Conservation (phyloP, 768 basidiomycete genomes). For the Russula emetica region DNA sequence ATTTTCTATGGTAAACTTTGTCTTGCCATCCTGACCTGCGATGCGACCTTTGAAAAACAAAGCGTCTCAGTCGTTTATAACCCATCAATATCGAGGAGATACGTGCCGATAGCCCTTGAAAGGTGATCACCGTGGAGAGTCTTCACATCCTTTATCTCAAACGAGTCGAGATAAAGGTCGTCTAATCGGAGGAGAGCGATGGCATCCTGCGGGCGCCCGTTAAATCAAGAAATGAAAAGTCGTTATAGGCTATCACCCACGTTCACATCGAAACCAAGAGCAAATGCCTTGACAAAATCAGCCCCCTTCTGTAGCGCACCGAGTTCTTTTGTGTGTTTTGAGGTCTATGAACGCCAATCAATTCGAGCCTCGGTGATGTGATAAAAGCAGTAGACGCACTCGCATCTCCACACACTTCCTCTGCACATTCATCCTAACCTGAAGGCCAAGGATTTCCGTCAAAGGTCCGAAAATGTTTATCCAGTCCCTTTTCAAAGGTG, state of each 20-base stretch:
- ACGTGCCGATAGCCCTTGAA: slow-evolving; percentile 89
- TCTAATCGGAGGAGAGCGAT: slow-evolving; percentile 93
- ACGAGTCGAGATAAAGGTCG: slow-evolving; percentile 96
- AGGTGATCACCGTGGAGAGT: slow-evolving; percentile 96
- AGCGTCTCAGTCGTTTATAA: slow-evolving; percentile 2
- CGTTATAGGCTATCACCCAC: slow-evolving; percentile 42
- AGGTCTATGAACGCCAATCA: slow-evolving; percentile 53
- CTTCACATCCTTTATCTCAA: slow-evolving; percentile 99
- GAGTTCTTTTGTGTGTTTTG: slow-evolving; percentile 88
- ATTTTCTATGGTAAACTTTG: slow-evolving; percentile 98
- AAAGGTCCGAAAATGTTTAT: slow-evolving; percentile 91
- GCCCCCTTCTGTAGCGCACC: slow-evolving; percentile 95
- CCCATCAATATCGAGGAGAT: not conserved
- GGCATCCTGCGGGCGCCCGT: slow-evolving; percentile 59
- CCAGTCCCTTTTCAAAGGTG: slow-evolving; percentile 95
- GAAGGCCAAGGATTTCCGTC: slow-evolving; percentile 89
- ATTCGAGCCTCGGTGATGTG: not conserved
- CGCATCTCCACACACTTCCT: slow-evolving; percentile 87
- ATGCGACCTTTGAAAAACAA: slow-evolving; percentile 71
- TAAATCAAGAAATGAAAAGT: not conserved
- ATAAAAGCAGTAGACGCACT: slow-evolving; percentile 47
- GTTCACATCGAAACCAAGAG: slow-evolving; percentile 92
- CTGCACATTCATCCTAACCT: slow-evolving; percentile 96
- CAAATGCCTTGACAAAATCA: slow-evolving; percentile 94
- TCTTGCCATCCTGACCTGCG: slow-evolving; percentile 97